A percentile compares a stretch with the other conserved stretches of the same genome.
Evolutionary conservation across 2,329 filamentous ascomycete species (phyloP).

Genomic region (Aspergillus hortae): DNA sequence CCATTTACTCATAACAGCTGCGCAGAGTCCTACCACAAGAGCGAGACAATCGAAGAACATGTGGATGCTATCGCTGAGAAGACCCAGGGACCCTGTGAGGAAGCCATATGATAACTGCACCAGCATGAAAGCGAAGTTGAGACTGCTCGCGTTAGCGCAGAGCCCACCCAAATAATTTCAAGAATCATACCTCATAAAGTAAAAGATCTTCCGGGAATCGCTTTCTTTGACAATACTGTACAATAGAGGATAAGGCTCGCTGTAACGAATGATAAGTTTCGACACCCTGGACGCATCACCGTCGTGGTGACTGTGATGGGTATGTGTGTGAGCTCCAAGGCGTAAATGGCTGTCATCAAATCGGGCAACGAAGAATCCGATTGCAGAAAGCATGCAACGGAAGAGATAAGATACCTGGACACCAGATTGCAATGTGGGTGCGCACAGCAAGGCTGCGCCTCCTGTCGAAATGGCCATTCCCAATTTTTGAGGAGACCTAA

Average conservation of each 20-base stretch:
- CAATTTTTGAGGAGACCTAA: slow-evolving; percentile 29
- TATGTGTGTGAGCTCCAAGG: slow-evolving; percentile 29
- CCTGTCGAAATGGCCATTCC: slow-evolving; percentile 28
- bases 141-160: slow-evolving; percentile 47
- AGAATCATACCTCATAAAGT: slow-evolving; percentile 78
- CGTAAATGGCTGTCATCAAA: slow-evolving; percentile 31
- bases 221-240: slow-evolving; percentile 85
- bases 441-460: slow-evolving; percentile 26
- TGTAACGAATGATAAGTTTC: slow-evolving; percentile 65
- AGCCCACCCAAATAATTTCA: background rate
- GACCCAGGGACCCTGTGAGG: slow-evolving; percentile 83
- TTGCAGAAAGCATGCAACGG: slow-evolving; percentile 23
- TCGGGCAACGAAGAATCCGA: slow-evolving; percentile 30
- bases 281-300: slow-evolving; percentile 65
- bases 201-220: slow-evolving; percentile 92
- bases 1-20: slow-evolving; percentile 95
- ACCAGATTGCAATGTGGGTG: slow-evolving; percentile 25
- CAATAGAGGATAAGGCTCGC: slow-evolving; percentile 70
- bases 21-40: slow-evolving; percentile 82
- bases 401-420: slow-evolving; percentile 24
- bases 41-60: slow-evolving; percentile 99
- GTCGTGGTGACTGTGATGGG: slow-evolving; percentile 34
- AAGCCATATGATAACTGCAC: slow-evolving; percentile 94
- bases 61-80: slow-evolving; percentile 97
- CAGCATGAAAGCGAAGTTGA: slow-evolving; percentile 94